Base-by-base conservation (phyloP, 768 basidiomycete species). In the Coprinopsis strossmayeri region DNA sequence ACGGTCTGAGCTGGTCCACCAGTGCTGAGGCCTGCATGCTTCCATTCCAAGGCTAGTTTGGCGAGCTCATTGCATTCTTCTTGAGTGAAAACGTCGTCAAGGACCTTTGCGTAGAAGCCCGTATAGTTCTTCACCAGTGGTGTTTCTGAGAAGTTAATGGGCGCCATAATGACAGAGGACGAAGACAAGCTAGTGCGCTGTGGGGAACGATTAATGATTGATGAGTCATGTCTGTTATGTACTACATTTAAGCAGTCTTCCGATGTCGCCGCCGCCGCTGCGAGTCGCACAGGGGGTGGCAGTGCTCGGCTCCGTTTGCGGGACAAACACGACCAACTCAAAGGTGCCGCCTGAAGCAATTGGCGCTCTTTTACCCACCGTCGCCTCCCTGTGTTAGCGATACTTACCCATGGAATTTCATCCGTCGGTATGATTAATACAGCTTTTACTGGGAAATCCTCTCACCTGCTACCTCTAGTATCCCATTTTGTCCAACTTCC, bases 401-500 rank as follows among this genome's bases (percentile, higher is more conserved):
- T 32, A 34, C 18, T 28, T 9, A 13, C 3, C 21, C 10, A 64
- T 64, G 61, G 58, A 64, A 35, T 54, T 56, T 2, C 63, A 64
- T 55, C 61, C 63, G 42, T 64, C 63, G 17, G 63, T 64, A 55
- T 18, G 57, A 30, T 3, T 27, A 20, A 7, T 23, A 15, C 20
- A 21, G 23, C n/a, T 24, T 4, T 13, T 25, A 39, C 20, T 34
- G 20, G 10, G 28, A 5, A 9, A 23, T 7, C 9, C 17, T 26
- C 23, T 21, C 38, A 28, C 17, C 21, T 34, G 30, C 34, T 1
- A 20, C 21, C 35, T 10, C 5, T 44, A 81, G 82, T 73, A 77
- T 53, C 55, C 67, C 37, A 66, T 58, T 3, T 69, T 87, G 23
- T 64, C 75, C 9, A 62, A 65, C 2, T 57, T 80, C 34, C 53